These are phyloP conservation scores for Botrytis cinerea DNA, from an alignment of 2,329 filamentous ascomycete genomes.

Conservation along the genomic window DNA sequence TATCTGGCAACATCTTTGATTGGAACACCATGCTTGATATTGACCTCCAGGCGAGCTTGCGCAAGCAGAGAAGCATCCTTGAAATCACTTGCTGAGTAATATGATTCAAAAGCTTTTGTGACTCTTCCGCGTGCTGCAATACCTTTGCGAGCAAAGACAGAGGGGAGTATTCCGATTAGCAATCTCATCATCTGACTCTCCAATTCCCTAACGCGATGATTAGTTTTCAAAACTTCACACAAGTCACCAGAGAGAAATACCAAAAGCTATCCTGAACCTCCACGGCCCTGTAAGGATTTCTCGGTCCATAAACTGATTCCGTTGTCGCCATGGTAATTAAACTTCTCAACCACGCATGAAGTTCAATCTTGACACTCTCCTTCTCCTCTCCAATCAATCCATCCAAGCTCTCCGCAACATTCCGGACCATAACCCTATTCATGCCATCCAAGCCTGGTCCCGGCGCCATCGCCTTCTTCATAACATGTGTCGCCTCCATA, in stretches of 20 bases:
- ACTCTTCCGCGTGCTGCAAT: not conserved
- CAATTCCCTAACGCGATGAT: slow-evolving; percentile 36
- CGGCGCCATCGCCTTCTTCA: not conserved
- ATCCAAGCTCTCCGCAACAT: slow-evolving; percentile 12
- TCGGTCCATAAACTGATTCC: slow-evolving; percentile 21
- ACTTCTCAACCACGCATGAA: slow-evolving; percentile 1
- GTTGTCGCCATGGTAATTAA: slow-evolving; percentile 12
- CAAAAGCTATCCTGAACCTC: slow-evolving; percentile 17
- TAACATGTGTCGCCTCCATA: not conserved
- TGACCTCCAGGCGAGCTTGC: slow-evolving; percentile 42
- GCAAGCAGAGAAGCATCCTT: slow-evolving; percentile 45
- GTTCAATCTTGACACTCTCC: not conserved
- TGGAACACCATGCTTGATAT: slow-evolving; percentile 40
- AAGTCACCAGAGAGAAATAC: not conserved
- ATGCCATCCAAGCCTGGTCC: slow-evolving; percentile 16
- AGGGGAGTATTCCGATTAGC: slow-evolving; percentile 5
- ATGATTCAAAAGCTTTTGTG: slow-evolving; percentile 42
- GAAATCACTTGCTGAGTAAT: slow-evolving; percentile 46
- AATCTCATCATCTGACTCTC: slow-evolving; percentile 40
- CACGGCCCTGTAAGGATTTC: slow-evolving; percentile 17
- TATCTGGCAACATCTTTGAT: slow-evolving; percentile 36
- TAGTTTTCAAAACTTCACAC: slow-evolving; percentile 31
- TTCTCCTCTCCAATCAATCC: not conserved
- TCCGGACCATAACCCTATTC: slow-evolving; percentile 12
- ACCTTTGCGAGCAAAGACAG: slow-evolving; percentile 26